Base-by-base conservation (phyloP, 805 yeast species). In the Pichia eremophila region DNA sequence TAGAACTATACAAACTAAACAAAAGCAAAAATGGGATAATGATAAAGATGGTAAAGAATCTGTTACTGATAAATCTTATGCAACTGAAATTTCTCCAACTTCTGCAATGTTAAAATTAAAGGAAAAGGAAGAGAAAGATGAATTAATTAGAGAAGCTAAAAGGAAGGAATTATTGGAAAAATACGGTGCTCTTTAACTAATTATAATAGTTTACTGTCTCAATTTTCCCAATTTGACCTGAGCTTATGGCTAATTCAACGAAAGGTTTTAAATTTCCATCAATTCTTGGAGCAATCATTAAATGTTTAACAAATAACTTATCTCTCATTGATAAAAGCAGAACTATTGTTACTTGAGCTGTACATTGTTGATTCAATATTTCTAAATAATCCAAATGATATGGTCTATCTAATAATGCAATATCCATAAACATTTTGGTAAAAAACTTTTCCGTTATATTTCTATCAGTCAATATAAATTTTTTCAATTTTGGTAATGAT, bases 71-170 rank as follows among this genome's bases (percentile, higher is more conserved):
- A 48, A 63, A 40, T 46, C 55, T 1, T 53, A 47, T 36, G 52
- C 62, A n/a, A 50, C 61, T 8, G 70, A 72, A 36, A 71, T 70
- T 1, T 69, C 74, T 22, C 82, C 82, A 12, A 76, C 81, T 0
- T 67, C 68, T 31, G 69, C 71, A 0, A 65, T 64, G 55, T 40
- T 65, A 9, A 67, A 66, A 37, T 58, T 68, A 47, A 67, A 67
- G 40, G 56, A 65, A 54, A 54, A 62, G 48, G 61, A 68, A 34
- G 55, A 60, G 36, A 63, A 63, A 27, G 62, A 58, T 15, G 56
- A 53, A 27, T 52, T 58, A 10, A 50, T 57, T 41, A 59, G 65
- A 34, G 62, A 62, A 28, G 54, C 58, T 19, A 57, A 65, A 38
- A 60, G 66, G 46, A 60, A 57, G 34, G 56, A 62, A 39, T 50